Conservation (phyloP, 306 rosid species). For the Astragalus glycyphyllos region DNA sequence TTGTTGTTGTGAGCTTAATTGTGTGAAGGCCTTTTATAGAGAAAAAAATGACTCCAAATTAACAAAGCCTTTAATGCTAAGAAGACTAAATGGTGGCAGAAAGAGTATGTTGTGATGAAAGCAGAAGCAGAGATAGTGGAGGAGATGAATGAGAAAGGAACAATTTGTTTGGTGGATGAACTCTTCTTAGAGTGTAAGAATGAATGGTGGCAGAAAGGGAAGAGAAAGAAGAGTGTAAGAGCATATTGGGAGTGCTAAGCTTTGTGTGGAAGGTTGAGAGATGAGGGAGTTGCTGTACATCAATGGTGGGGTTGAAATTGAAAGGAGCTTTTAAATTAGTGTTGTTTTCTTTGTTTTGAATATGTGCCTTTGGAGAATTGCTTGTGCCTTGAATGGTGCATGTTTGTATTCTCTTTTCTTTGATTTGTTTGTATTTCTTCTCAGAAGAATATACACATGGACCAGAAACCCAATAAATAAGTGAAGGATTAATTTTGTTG, state of each 20-base stretch:
- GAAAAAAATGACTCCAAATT: too few relatives aligned
- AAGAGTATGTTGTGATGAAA: slow-evolving; percentile 65
- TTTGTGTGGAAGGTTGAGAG: slow-evolving; percentile 71
- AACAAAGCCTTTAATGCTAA: too few relatives aligned
- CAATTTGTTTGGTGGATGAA: slow-evolving; percentile 66
- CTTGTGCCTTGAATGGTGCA: slow-evolving; percentile 4
- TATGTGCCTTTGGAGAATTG: slow-evolving; percentile 8
- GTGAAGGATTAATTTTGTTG: too few relatives aligned
- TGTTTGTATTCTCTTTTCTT: not conserved
- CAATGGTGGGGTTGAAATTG: slow-evolving; percentile 68
- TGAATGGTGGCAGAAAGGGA: slow-evolving; percentile 63
- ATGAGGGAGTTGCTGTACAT: slow-evolving; percentile 35
- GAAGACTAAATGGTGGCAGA: too few relatives aligned
- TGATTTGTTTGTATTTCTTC: too few relatives aligned
- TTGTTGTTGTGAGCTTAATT: too few relatives aligned
- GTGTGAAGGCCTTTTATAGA: too few relatives aligned
- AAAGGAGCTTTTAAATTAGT: not conserved
- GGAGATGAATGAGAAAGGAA: slow-evolving; percentile 55
- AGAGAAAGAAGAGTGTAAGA: slow-evolving; percentile 48
- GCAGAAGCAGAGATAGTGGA: slow-evolving; percentile 68
- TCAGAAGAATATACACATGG: too few relatives aligned
- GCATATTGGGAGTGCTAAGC: slow-evolving; percentile 75
- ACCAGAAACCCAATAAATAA: too few relatives aligned
- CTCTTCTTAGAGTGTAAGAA: slow-evolving; percentile 73
- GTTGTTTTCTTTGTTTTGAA: slow-evolving; percentile 2